These are phyloP conservation scores for Fusarium piperis DNA, from an alignment of 2,329 filamentous ascomycete genomes.

Conservation along the genomic window DNA sequence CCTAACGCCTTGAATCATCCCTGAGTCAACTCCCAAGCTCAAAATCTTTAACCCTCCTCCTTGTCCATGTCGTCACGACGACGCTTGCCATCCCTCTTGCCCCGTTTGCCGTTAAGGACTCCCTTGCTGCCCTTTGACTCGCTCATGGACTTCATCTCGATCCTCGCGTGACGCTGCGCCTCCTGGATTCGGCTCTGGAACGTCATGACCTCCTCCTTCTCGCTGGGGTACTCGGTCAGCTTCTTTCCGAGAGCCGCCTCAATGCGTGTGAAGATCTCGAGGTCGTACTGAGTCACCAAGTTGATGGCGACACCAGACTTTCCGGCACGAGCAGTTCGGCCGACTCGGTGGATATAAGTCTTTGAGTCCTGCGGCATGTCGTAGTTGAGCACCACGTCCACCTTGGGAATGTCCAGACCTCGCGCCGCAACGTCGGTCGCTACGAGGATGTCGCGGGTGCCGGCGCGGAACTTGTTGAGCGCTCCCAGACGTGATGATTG, in stretches of 20 bases:
- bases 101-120: slow-evolving; percentile 51
- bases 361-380: slow-evolving; percentile 87
- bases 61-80: slow-evolving; percentile 74
- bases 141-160: slow-evolving; percentile 82
- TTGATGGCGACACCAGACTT: slow-evolving; percentile 84
- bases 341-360: slow-evolving; percentile 91
- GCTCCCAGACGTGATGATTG: slow-evolving; percentile 89
- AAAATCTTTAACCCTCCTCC: slow-evolving; percentile 69
- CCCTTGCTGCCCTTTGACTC: slow-evolving; percentile 72
- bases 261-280: slow-evolving; percentile 82
- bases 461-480: slow-evolving; percentile 87
- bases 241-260: slow-evolving; percentile 85
- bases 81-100: slow-evolving; percentile 56
- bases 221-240: slow-evolving; percentile 72
- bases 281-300: slow-evolving; percentile 87
- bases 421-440: slow-evolving; percentile 94
- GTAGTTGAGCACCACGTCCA: slow-evolving; percentile 87
- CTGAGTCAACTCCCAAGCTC: background rate
- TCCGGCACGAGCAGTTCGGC: slow-evolving; percentile 86
- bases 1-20: slow-evolving; percentile 24
- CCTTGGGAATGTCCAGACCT: slow-evolving; percentile 91
- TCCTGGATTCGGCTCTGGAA: slow-evolving; percentile 82
- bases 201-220: slow-evolving; percentile 87
- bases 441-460: slow-evolving; percentile 85
- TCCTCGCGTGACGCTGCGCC: slow-evolving; percentile 81